Evolutionary conservation across 1,284 basidiomycete species (phyloP).

Genomic region (Malassezia nana): DNA sequence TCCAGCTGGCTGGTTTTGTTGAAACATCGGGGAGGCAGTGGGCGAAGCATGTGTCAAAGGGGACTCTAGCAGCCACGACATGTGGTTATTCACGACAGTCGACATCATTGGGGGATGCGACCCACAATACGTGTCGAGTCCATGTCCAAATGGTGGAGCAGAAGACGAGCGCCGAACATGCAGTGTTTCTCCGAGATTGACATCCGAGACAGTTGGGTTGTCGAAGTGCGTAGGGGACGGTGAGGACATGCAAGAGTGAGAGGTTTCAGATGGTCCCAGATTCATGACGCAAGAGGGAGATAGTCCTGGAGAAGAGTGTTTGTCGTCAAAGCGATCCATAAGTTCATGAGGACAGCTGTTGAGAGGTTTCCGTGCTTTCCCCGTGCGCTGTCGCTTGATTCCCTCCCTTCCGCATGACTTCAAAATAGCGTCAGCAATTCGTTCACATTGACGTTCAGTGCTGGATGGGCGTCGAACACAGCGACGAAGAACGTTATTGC

Average conservation of each 20-base stretch:
- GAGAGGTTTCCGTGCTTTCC: too few relatives aligned
- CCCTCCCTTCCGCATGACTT: slow-evolving; percentile 30
- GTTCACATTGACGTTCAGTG: slow-evolving; percentile 33
- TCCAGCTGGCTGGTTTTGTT: not conserved
- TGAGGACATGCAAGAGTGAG: not conserved
- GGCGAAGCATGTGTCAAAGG: not conserved
- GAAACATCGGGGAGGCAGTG: not conserved
- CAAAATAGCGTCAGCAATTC: slow-evolving; percentile 37
- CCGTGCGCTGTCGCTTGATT: slow-evolving; percentile 8
- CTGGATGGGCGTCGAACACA: slow-evolving; percentile 30
- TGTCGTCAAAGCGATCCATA: not conserved
- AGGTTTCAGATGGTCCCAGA: not conserved
- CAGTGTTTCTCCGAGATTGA: not conserved
- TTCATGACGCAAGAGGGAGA: not conserved
- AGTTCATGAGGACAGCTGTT: too few relatives aligned
- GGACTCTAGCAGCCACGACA: not conserved
- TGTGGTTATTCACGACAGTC: not conserved
- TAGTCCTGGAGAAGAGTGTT: not conserved
- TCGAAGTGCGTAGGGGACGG: not conserved
- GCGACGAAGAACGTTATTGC: slow-evolving; percentile 19
- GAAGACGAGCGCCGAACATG: not conserved
- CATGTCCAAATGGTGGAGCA: not conserved
- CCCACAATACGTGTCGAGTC: not conserved
- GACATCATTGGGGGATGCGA: not conserved
- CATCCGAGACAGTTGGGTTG: not conserved